Percentiles rank a stretch among this genome's conserved stretches.
These are phyloP conservation scores for Metschnikowia peoriensis DNA, from an alignment of 805 yeast species.

Conservation along the genomic window DNA sequence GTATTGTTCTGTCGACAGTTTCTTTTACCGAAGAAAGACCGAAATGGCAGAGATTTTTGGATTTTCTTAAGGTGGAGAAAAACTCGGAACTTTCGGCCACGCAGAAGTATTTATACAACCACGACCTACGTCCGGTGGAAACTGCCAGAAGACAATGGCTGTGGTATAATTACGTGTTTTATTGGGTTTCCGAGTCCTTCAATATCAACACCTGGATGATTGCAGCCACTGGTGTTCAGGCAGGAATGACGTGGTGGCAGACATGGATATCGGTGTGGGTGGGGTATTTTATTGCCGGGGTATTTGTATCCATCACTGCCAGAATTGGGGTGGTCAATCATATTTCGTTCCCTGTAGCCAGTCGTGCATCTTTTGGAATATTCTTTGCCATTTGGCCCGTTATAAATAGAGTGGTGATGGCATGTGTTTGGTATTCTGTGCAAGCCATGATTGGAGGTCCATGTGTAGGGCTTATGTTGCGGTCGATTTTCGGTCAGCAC, in stretches of 20 bases:
- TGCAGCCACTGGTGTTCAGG: constrained; percentile 76
- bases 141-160: constrained; percentile 74
- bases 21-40: constrained; percentile 69
- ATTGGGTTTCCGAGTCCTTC: constrained; percentile 89
- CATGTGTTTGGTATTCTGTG: constrained; percentile 84
- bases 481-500: constrained; percentile 66
- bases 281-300: constrained; percentile 70
- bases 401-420: constrained; percentile 83
- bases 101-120: constrained; percentile 68
- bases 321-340: constrained; percentile 81
- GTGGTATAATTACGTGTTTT: constrained; percentile 75
- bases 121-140: constrained; percentile 80
- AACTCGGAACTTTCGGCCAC: constrained; percentile 46
- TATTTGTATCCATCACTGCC: constrained; percentile 68
- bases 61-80: constrained; percentile 30
- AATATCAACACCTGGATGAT: constrained; percentile 90
- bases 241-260: constrained; percentile 83
- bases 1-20: constrained; percentile 1
- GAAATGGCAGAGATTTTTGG: constrained; percentile 12
- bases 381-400: constrained; percentile 89
- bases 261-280: constrained; percentile 88
- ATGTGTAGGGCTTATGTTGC: constrained; percentile 67
- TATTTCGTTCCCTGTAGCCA: constrained; percentile 78
- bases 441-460: constrained; percentile 85
- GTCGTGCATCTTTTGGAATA: constrained; percentile 81